Percentiles rank a stretch among this genome's conserved stretches.
These are phyloP conservation scores for Tuber brumale DNA, from an alignment of 495 filamentous ascomycete genomes.

Conservation along the genomic window DNA sequence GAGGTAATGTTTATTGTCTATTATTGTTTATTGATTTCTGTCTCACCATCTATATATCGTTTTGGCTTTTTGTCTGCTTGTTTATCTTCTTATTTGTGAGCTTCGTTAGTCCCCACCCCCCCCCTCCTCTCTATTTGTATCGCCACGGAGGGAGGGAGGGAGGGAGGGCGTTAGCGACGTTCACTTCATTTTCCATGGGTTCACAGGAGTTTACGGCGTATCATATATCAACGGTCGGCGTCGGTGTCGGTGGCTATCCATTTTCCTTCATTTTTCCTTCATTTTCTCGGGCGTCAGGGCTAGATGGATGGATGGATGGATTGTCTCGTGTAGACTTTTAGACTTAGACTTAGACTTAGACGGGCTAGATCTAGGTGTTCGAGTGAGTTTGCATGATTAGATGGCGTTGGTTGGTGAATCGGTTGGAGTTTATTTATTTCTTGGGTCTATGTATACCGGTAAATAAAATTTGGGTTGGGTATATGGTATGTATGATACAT, in stretches of 20 bases:
- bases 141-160: too few relatives aligned
- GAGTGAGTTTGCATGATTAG: not conserved
- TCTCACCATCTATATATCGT: not conserved
- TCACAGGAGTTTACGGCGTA: not conserved
- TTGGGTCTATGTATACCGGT: not conserved
- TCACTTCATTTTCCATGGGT: not conserved
- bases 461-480: not conserved
- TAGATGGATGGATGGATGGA: not conserved
- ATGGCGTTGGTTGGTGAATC: not conserved
- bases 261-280: not conserved
- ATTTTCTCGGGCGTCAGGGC: not conserved
- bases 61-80: not conserved
- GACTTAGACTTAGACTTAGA: not conserved
- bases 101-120: not conserved
- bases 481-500: too few relatives aligned
- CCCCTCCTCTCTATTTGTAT: not conserved
- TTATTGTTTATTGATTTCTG: not conserved
- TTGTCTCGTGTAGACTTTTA: not conserved
- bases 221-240: not conserved
- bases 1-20: constrained; percentile 10
- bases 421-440: not conserved
- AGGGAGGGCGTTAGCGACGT: not conserved
- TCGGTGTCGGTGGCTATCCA: not conserved
- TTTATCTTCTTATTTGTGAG: not conserved
- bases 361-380: not conserved